Conservation (phyloP, 768 basidiomycete species). For the Lactarius psammicola region DNA sequence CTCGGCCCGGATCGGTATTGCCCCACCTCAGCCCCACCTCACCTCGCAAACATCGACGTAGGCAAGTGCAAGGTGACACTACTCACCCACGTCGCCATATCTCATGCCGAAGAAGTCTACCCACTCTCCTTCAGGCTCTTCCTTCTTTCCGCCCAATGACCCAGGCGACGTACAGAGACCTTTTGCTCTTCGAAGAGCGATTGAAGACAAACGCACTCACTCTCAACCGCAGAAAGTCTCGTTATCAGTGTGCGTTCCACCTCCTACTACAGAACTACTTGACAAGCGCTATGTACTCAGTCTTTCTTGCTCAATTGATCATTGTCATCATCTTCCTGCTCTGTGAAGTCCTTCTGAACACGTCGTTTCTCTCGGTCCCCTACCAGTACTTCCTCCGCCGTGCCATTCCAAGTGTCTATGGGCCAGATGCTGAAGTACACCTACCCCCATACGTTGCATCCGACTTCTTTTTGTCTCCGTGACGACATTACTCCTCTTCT, state of each 20-base stretch:
- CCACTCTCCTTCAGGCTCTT: constrained; percentile 34
- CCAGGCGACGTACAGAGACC: constrained; percentile 78
- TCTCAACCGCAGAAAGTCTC: constrained; percentile 72
- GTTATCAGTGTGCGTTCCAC: constrained; percentile 69
- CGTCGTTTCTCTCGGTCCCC: constrained; percentile 63
- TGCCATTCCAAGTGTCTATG: constrained; percentile 53
- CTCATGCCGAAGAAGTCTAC: constrained; percentile 36
- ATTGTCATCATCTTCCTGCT: constrained; percentile 68
- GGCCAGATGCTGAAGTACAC: constrained; percentile 40
- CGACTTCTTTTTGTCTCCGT: constrained; percentile 81
- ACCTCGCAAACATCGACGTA: no score
- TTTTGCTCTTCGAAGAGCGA: constrained; percentile 93
- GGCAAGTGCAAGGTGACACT: neutral
- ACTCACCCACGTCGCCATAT: neutral
- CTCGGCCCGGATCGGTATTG: neutral
- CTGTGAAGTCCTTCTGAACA: constrained; percentile 70
- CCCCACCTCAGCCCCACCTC: no score
- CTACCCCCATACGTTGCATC: constrained; percentile 75
- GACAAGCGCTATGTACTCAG: constrained; percentile 39
- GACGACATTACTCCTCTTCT: constrained; percentile 90
- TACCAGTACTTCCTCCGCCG: constrained; percentile 52
- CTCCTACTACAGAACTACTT: neutral
- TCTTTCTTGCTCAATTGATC: constrained; percentile 71
- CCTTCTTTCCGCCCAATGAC: constrained; percentile 68
- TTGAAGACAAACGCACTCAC: constrained; percentile 89